Base-by-base conservation (phyloP, 306 rosid genomes). In the Sophora flavescens region DNA sequence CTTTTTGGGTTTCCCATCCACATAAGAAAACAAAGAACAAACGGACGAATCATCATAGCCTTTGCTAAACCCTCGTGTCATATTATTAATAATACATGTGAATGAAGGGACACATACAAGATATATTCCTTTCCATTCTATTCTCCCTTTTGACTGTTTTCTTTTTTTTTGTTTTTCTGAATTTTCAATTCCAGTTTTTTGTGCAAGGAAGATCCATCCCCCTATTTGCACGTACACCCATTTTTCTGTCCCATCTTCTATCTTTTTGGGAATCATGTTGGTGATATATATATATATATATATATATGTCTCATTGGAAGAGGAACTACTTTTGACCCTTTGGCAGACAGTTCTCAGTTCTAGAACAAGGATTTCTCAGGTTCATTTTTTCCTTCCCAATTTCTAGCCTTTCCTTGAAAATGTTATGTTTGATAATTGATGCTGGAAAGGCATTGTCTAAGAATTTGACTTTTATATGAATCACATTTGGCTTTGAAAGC, bases 401-500 rank as follows among this genome's bases (percentile, higher is more conserved):
- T 82, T 79, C 72, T 75, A 15, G 44, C 50, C 47, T 60, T 81
- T 56, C 80, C 70, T 6, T 75, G 74, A 36, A 73, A 78, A 38
- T 48, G 17, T 67, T 12, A 28, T 67, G 13, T 72, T 26, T 70
- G 13, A 18, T 65, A 39, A 56, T 74, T 78, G 44, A 14, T 62
- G 9, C 47, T 68, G 7, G 45, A 76, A 51, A 28, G 64, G 16
- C 72, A 79, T 81, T 79, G 78, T 82, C 66, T 56, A 13, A 45
- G 52, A 67, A 63, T 79, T 88, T 87, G 91, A 87, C 91, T 88
- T 87, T 67, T 82, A n/a, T 50, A 45, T 85, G 58, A 80, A 78
- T 70, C 80, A 77, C 83, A 85, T 81, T 84, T 78, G 48, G 59
- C 61, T 83, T 86, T 78, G 77, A 74, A 63, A 78, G 67, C 50